Evolutionary conservation across 2,329 filamentous ascomycete genomes (phyloP).

Genomic region (Xylaria sp.): DNA sequence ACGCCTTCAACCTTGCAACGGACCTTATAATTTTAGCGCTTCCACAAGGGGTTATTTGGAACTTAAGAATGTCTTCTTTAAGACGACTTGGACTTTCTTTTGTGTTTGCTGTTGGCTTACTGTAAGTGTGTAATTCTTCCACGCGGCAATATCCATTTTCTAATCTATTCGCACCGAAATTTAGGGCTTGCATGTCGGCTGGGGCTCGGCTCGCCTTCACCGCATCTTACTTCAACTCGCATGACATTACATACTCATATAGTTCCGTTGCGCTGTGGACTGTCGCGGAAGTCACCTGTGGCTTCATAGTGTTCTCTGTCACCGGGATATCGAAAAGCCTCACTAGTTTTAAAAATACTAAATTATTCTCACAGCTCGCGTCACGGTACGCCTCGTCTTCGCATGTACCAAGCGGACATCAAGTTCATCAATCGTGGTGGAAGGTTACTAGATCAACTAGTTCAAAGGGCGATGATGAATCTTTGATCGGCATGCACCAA

Average conservation of each 20-base stretch:
- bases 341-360: slow-evolving; percentile 19
- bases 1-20: not conserved
- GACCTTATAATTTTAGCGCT: not conserved
- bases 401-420: not conserved
- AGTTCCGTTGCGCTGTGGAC: slow-evolving; percentile 12
- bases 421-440: not conserved
- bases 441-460: not conserved
- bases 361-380: not conserved
- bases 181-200: slow-evolving; percentile 1
- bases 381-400: not conserved
- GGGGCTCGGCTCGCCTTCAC: not conserved
- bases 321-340: slow-evolving; percentile 2
- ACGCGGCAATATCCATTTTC: not conserved
- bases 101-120: slow-evolving; percentile 7
- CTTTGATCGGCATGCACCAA: not conserved
- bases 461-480: not conserved
- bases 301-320: slow-evolving; percentile 10
- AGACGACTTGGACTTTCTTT: slow-evolving; percentile 5
- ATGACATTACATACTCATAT: slow-evolving; percentile 11
- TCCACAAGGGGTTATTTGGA: slow-evolving; percentile 12
- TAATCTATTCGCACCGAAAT: not conserved
- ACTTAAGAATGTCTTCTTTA: not conserved
- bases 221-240: not conserved
- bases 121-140: slow-evolving; percentile 1
- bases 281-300: slow-evolving; percentile 7